Conservation (phyloP, 257 asterid genomes). For the Solanum chilense region DNA sequence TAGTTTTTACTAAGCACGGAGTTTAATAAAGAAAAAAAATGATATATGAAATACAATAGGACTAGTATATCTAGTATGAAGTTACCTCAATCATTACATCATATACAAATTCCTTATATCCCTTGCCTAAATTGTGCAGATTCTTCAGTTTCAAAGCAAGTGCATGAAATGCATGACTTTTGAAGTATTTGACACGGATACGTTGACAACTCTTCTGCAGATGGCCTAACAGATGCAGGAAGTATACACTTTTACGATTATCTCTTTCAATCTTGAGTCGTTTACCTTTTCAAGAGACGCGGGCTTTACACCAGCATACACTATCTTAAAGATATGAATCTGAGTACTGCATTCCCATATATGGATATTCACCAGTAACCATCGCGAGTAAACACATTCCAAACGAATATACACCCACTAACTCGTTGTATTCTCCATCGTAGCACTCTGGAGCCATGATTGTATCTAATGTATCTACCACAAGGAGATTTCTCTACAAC, state of each 20-base stretch:
- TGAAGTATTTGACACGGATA: neutral
- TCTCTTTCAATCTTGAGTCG: neutral
- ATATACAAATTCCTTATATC: neutral
- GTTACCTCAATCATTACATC: neutral
- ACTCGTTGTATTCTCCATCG: constrained; percentile 30
- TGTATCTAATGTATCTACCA: neutral
- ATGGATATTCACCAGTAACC: constrained; percentile 27
- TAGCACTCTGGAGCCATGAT: constrained; percentile 34
- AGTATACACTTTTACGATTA: neutral
- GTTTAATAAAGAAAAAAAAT: too few species aligned
- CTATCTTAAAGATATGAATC: constrained; percentile 30
- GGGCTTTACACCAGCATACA: neutral
- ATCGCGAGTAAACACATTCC: constrained; percentile 48
- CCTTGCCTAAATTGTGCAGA: neutral
- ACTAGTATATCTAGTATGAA: neutral
- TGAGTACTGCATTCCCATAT: constrained; percentile 21
- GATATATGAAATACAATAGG: neutral
- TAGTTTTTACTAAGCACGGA: neutral
- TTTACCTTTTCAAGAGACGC: neutral
- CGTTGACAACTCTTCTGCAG: neutral
- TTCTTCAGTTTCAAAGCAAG: neutral
- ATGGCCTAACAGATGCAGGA: neutral
- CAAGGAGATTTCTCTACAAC: neutral
- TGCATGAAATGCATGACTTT: neutral
- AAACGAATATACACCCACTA: constrained; percentile 35